A percentile compares a stretch with the other conserved stretches of the same genome.
Conservation (phyloP, 495 filamentous ascomycete genomes). For the Penicillium nucicola region DNA sequence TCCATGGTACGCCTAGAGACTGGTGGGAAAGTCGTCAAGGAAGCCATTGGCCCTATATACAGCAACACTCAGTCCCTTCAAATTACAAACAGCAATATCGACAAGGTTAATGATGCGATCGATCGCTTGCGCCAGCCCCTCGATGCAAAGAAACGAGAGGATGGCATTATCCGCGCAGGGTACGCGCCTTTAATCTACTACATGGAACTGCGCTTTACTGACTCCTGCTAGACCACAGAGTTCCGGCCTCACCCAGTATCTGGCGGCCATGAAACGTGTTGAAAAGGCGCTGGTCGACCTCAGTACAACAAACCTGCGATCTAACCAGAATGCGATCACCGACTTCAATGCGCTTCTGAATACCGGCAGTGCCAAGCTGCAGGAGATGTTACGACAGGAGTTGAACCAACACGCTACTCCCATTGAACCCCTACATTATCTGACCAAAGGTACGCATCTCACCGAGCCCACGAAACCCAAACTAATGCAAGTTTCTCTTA, state of each 20-base stretch:
- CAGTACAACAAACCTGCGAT: slow-evolving; percentile 78
- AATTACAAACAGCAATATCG: slow-evolving; percentile 81
- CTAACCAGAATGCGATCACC: slow-evolving; percentile 83
- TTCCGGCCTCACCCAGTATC: slow-evolving; percentile 77
- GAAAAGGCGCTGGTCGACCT: slow-evolving; percentile 78
- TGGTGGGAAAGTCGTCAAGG: slow-evolving; percentile 82
- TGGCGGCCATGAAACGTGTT: slow-evolving; percentile 83
- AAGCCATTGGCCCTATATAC: slow-evolving; percentile 89
- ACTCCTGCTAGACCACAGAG: slow-evolving; percentile 60
- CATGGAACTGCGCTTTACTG: slow-evolving; percentile 5
- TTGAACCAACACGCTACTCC: slow-evolving; percentile 68
- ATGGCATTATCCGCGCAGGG: slow-evolving; percentile 85
- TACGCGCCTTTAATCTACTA: slow-evolving; percentile 26
- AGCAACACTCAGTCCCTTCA: slow-evolving; percentile 90
- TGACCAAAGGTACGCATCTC: slow-evolving; percentile 68
- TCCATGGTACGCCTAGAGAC: slow-evolving; percentile 81
- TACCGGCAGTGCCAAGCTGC: slow-evolving; percentile 73
- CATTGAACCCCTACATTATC: slow-evolving; percentile 86
- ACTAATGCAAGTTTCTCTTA: slow-evolving; percentile 11
- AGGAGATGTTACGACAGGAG: slow-evolving; percentile 73
- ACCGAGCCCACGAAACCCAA: not conserved
- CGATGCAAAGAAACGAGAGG: slow-evolving; percentile 83
- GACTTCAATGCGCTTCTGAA: slow-evolving; percentile 76
- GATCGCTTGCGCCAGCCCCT: slow-evolving; percentile 83
- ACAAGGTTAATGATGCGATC: slow-evolving; percentile 78